Evolutionary conservation across 805 yeast genomes (phyloP).

Genomic region (Candida dendrica): DNA sequence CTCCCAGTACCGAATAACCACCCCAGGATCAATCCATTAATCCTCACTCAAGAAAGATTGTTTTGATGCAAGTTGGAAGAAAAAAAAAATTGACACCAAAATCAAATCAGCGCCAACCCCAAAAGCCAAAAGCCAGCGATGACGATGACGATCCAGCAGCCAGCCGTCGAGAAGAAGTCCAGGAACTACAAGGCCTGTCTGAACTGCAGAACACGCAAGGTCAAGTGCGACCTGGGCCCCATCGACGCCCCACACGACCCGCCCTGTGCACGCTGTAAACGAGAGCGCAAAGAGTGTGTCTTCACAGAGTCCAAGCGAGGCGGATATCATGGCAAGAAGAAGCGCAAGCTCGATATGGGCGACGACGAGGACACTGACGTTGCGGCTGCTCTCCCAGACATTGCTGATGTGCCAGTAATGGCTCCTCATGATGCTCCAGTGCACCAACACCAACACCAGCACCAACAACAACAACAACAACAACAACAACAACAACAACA

Average conservation of each 20-base stretch:
- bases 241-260: conserved; percentile 66
- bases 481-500: no score
- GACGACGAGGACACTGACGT: background rate
- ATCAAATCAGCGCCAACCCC: no score
- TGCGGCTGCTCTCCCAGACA: background rate
- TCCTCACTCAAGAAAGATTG: no score
- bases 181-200: conserved; percentile 79
- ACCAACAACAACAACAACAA: no score
- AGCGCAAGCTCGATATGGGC: conserved; percentile 18
- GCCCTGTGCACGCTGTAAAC: conserved; percentile 77
- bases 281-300: conserved; percentile 79
- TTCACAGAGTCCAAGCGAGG: conserved; percentile 56
- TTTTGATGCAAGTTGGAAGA: no score
- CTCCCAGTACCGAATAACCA: no score
- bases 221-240: conserved; percentile 80
- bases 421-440: background rate
- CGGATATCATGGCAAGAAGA: conserved; percentile 24
- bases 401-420: background rate
- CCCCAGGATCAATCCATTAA: no score
- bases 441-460: no score
- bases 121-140: no score
- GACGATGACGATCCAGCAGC: background rate
- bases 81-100: no score
- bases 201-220: conserved; percentile 78
- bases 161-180: conserved; percentile 29